Base-by-base conservation (phyloP, 345 rosid species). In the Cardamine resedifolia region DNA sequence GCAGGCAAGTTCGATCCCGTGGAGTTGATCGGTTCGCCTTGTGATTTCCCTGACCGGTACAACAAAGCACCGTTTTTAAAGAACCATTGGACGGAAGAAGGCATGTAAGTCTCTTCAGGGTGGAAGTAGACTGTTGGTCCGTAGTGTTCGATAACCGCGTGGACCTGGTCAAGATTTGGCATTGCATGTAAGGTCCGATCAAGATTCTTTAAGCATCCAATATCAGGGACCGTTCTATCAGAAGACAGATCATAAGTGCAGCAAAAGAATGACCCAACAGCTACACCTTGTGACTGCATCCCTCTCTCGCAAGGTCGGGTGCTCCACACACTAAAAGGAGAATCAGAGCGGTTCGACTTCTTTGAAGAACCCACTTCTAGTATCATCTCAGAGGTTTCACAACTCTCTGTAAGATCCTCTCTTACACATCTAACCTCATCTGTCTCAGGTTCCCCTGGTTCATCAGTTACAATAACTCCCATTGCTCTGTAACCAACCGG, bases 111-210 rank as follows among this genome's bases (percentile, higher is more conserved):
- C 70, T 93, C 98, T 10, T 90, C 89, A 0, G 98, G 97, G 74
- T 93, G 98, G 81, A 93, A 93, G 86, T 78, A 93, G 28, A 93
- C 89, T 0, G 87, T 86, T 30, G 97, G 94, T 27, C 98, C 97
- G 6, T 86, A 93, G 43, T 90, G 90, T 57, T 80, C 19, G 49
- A 93, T 89, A 27, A 90, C 71, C 0, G 92, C 83, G 3, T 89
- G 90, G 51, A 90, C 61, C 76, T 93, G 98, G 63, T 89, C 78
- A n/a, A 90, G 80, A 78, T 77, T 86, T 10, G 98, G 98, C 97
- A 93, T 89, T 0, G 92, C 93, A 16, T 76, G 79, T 50, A 87
- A 72, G 3, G 84, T 26, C 2, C 20, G 12, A 63, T 87, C 86
- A 14, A 85, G 82, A 81, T 93, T 93, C 86, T 86, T 93, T 76